Percentiles rank a stretch among this genome's conserved stretches.
phyloP scores from a whole-genome alignment of 1,284 basidiomycete species.

The Ustilago loliicola region DNA sequence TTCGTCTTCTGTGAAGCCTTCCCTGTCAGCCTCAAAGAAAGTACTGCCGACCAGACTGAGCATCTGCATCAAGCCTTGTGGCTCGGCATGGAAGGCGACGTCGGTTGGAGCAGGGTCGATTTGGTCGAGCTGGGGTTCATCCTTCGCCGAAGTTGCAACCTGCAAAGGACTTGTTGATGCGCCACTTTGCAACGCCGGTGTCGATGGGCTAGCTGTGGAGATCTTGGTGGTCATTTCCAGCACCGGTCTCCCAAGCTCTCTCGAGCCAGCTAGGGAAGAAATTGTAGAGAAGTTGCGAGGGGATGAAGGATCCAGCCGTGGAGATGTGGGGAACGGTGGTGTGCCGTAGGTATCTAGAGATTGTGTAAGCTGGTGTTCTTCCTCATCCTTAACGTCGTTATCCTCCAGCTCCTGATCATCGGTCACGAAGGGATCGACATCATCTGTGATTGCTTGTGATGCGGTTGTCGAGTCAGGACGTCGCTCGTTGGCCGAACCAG shows the following conservation, averaged over 20 bases:
- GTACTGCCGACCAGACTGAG: slow-evolving; percentile 62
- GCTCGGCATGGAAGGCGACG: slow-evolving; percentile 41
- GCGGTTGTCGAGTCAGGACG: neutral
- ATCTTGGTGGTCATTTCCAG: slow-evolving; percentile 34
- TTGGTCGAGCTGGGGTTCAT: neutral
- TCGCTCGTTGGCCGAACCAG: neutral
- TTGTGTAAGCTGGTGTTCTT: neutral
- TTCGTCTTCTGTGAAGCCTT: slow-evolving; percentile 46
- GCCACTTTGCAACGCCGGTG: neutral
- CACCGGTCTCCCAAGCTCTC: slow-evolving; percentile 37
- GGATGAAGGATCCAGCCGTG: slow-evolving; percentile 40
- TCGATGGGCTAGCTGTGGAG: slow-evolving; percentile 11
- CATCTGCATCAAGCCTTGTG: slow-evolving; percentile 64
- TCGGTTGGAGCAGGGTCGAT: neutral
- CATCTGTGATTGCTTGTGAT: neutral
- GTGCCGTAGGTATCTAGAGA: slow-evolving; percentile 18
- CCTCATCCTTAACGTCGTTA: slow-evolving; percentile 4
- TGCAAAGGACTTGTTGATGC: slow-evolving; percentile 8
- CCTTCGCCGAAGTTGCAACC: neutral
- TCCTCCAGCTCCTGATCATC: neutral
- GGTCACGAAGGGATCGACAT: slow-evolving; percentile 7
- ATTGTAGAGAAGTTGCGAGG: slow-evolving; percentile 51
- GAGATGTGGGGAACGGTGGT: slow-evolving; percentile 44
- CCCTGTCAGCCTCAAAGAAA: slow-evolving; percentile 57
- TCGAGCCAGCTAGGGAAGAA: slow-evolving; percentile 41